phyloP scores from a whole-genome alignment of 306 rosid species.

The Acmispon strigosus region DNA sequence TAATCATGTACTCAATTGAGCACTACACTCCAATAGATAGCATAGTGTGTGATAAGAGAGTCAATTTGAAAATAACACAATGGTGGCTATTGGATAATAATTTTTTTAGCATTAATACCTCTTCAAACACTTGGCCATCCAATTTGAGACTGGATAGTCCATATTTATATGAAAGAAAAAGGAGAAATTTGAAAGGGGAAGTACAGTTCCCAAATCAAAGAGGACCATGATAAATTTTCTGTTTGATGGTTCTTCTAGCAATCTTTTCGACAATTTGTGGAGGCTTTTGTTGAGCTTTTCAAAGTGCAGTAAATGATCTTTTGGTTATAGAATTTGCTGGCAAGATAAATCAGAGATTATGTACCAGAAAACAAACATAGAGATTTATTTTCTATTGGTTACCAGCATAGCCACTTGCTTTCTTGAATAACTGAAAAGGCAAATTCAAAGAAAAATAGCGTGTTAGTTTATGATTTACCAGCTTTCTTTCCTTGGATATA shows the following conservation, averaged over 20 bases:
- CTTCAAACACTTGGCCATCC: neutral
- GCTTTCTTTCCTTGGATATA: conserved; percentile 11
- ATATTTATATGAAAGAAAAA: neutral
- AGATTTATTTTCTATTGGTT: neutral
- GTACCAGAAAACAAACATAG: neutral
- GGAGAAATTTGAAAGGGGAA: neutral
- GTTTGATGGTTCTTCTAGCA: neutral
- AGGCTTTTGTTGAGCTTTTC: neutral
- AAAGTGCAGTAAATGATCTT: neutral
- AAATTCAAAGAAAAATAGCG: neutral
- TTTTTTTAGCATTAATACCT: neutral
- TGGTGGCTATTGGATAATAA: no score
- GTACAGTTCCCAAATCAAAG: neutral
- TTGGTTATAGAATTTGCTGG: neutral
- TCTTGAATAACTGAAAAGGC: neutral
- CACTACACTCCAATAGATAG: no score
- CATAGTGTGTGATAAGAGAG: no score
- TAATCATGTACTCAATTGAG: no score
- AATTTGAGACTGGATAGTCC: no score
- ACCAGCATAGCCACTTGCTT: neutral
- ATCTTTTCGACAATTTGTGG: neutral
- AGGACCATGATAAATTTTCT: neutral
- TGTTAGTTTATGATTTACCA: neutral
- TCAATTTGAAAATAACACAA: no score
- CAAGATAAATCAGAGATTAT: neutral